Conservation (phyloP, 306 rosid species). For the Benincasa hispida region DNA sequence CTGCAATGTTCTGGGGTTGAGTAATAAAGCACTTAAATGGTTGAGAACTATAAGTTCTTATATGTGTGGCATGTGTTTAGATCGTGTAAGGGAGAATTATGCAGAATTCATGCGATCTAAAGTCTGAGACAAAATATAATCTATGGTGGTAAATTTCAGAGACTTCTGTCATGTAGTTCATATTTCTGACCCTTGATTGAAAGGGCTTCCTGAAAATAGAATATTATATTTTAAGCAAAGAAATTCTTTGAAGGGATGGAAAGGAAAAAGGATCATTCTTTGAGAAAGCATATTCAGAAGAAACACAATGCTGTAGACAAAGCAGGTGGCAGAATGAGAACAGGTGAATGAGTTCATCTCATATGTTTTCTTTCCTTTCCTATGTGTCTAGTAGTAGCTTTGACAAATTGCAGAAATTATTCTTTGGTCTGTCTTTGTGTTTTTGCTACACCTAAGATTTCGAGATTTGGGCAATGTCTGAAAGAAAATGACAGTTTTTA, state of each 20-base stretch:
- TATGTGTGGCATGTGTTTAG: no score
- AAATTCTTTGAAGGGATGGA: background rate
- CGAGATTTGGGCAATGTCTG: background rate
- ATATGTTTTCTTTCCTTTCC: background rate
- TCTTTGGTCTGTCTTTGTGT: background rate
- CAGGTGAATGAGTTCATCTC: background rate
- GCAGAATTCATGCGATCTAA: no score
- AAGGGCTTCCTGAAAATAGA: background rate
- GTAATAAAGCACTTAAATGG: no score
- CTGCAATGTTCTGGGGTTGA: background rate
- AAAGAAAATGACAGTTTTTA: background rate
- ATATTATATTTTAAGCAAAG: background rate
- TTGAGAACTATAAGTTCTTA: no score
- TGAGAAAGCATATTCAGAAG: background rate
- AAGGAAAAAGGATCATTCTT: background rate
- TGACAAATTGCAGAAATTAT: background rate
- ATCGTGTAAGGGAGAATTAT: background rate
- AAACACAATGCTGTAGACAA: background rate
- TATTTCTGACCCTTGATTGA: background rate
- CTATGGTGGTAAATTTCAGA: background rate
- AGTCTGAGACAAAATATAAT: no score
- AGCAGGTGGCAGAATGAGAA: background rate
- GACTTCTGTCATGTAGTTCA: background rate
- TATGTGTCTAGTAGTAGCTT: background rate
- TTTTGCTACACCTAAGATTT: background rate